phyloP scores from a whole-genome alignment of 129 eudicot species.

The Tagetes patula region DNA sequence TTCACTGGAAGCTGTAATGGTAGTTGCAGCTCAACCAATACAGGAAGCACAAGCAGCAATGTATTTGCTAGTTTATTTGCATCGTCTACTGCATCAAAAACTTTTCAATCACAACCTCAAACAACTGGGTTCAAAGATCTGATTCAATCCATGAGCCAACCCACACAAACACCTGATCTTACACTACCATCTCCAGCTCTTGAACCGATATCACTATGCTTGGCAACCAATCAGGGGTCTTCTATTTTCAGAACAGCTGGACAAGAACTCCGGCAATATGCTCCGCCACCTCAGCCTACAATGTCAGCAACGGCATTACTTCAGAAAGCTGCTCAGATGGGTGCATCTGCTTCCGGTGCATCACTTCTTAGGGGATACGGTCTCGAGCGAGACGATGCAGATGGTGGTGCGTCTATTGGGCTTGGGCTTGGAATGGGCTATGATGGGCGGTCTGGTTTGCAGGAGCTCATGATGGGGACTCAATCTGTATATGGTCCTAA shows the following conservation, averaged over 20 bases:
- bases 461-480: constrained; percentile 89
- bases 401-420: constrained; percentile 56
- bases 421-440: constrained; percentile 71
- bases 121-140: constrained; percentile 52
- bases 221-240: constrained; percentile 72
- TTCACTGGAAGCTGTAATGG: constrained; percentile 51
- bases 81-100: constrained; percentile 66
- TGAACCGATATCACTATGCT: constrained; percentile 73
- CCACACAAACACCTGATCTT: constrained; percentile 39
- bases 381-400: constrained; percentile 56
- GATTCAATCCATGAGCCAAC: constrained; percentile 44
- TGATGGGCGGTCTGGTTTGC: constrained; percentile 76
- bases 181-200: constrained; percentile 49
- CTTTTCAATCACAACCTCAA: constrained; percentile 39
- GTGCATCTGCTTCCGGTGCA: constrained; percentile 72
- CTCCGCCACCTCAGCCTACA: constrained; percentile 77
- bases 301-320: constrained; percentile 97
- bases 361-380: constrained; percentile 83
- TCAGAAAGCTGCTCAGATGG: constrained; percentile 96
- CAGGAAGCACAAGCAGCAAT: constrained; percentile 67
- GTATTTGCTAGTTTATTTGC: constrained; percentile 89
- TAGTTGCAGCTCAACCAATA: constrained; percentile 58
- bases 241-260: constrained; percentile 57
- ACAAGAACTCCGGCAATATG: constrained; percentile 72
- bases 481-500: constrained; percentile 87